Evolutionary conservation across 2,329 filamentous ascomycete genomes (phyloP), one percentile per base, ranked within the genome.

Genomic region (Hymenoscyphus albidus): DNA sequence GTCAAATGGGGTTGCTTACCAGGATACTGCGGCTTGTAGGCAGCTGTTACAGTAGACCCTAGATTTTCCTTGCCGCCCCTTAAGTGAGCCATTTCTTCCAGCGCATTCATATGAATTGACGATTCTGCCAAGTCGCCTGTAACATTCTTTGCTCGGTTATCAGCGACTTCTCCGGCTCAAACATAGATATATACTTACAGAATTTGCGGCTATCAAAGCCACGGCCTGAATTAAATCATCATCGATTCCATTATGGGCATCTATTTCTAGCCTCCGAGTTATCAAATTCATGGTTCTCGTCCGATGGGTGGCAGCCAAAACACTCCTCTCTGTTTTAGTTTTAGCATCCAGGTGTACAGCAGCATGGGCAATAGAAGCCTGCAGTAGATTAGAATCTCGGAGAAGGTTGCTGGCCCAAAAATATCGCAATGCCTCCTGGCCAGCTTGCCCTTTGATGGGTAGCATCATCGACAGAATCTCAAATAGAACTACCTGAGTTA

Each of bases 331-430:
- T 27, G 14, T 38, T 31, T 40, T 56, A 22, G 39, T 27, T 14
- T 44, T 51, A 7, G 18, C 18, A 31, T 62, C 51, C n/a, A 62
- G 18, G 31, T 57, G 51, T 12, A 57, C 22, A 40, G 60, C 48
- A 22, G 60, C 60, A 57, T 62, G 60, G 16, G 60, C 39, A 14
- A 62, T 31, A 3, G 60, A 51, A 38, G 60, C 60, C 42, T 62
- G 60, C 38, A 62, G 27, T 18, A 62, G 18, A 2, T 57, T 12
- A 22, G 60, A 32, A 2, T 62, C 60, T 22, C 35, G 51, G 14
- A 62, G 27, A 13, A 62, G 31, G 14, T 35, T 62, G 3, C 48
- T 56, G 32, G 32, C 54, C 48, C 48, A 62, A n/a, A 55, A 56
- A 12, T 56, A 1, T 22, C 51, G 48, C 14, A 62, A 9, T 4